phyloP scores from a whole-genome alignment of 2,329 filamentous ascomycete species.

The Conoideocrella luteorostrata region DNA sequence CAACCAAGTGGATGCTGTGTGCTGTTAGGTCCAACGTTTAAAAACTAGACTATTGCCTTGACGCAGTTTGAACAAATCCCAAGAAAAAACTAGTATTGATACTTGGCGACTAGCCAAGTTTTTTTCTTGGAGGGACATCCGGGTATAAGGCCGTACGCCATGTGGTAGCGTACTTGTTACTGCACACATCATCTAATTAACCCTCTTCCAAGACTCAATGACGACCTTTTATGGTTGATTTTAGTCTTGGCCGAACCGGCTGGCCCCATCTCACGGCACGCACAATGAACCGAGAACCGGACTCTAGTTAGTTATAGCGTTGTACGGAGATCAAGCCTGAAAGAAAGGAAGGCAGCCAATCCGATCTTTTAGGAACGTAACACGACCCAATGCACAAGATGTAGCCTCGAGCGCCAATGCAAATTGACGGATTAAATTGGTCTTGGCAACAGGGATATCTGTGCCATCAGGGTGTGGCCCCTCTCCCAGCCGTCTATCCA shows the following conservation, averaged over 20 bases:
- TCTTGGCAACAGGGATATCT: slow-evolving; percentile 6
- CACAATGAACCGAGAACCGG: no score
- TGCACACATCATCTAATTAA: neutral
- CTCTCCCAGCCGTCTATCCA: slow-evolving; percentile 3
- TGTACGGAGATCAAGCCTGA: neutral
- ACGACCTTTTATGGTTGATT: neutral
- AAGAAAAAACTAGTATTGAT: no score
- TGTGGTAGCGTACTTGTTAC: neutral
- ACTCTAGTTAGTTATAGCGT: no score
- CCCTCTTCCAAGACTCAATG: neutral
- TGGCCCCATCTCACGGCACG: no score
- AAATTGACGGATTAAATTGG: no score
- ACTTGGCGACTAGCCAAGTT: no score
- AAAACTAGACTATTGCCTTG: neutral
- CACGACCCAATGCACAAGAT: no score
- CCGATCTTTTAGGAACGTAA: no score
- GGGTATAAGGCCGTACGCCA: neutral
- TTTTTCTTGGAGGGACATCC: no score
- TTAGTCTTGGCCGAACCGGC: neutral
- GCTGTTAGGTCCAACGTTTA: neutral
- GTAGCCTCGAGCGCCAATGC: no score
- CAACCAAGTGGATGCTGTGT: neutral
- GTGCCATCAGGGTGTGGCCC: slow-evolving; percentile 1
- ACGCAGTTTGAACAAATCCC: neutral
- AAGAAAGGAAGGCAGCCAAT: neutral